Conservation (phyloP, 164 flowering plant genomes). For the Nelumbo lutea region DNA sequence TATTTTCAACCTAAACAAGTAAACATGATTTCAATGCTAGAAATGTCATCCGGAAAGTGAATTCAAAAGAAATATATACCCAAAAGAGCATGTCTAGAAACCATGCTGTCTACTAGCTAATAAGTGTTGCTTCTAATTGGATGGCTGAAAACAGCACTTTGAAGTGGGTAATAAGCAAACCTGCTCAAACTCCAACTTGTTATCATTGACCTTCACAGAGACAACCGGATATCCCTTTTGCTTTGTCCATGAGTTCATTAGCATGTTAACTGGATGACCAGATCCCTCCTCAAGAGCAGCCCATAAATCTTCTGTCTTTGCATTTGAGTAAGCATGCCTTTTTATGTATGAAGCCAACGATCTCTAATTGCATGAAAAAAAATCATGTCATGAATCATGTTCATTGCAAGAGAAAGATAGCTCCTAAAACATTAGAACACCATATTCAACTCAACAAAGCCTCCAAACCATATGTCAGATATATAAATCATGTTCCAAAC, state of each 20-base stretch:
- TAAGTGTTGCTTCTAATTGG: neutral
- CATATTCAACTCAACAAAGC: too few species aligned
- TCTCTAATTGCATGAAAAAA: slow-evolving; percentile 22
- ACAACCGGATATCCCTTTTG: neutral
- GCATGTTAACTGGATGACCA: slow-evolving; percentile 4
- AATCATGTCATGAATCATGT: neutral
- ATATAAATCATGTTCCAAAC: too few species aligned
- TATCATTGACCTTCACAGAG: neutral
- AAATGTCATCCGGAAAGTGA: neutral
- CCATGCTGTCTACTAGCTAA: neutral
- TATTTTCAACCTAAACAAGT: too few species aligned
- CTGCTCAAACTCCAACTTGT: neutral
- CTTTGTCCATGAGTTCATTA: neutral
- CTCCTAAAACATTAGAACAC: too few species aligned
- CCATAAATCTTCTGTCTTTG: slow-evolving; percentile 57
- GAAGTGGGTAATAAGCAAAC: neutral
- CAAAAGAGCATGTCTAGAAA: neutral
- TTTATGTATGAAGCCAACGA: slow-evolving; percentile 53
- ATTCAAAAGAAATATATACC: neutral
- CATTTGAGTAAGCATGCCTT: slow-evolving; percentile 39
- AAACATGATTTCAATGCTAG: neutral
- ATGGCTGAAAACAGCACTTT: too few species aligned
- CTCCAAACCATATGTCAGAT: too few species aligned
- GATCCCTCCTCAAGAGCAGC: slow-evolving; percentile 49
- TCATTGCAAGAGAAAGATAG: too few species aligned